Evolutionary conservation across 345 rosid genomes (phyloP), one percentile per base, ranked within the genome.

Genomic region (Excoecaria agallocha): DNA sequence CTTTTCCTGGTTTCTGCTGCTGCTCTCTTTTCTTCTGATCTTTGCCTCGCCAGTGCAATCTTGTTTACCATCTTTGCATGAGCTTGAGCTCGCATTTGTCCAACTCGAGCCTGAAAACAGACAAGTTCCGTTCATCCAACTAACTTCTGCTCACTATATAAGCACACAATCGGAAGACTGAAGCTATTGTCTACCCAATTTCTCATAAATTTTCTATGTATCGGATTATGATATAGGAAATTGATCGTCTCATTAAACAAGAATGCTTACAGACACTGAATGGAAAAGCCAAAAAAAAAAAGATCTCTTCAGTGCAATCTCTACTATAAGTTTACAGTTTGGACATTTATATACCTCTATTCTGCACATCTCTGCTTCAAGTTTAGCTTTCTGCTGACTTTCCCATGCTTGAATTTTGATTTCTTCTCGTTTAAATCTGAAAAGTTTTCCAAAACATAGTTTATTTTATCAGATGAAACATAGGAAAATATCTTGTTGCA

Each of bases 391-490:
- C 86, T 86, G 91, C 79, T 81, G 88, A 79, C 89, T 88, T 82
- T 90, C 96, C 96, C 96, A 90, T 68, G 92, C 90, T 77, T 89
- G 91, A 78, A 89, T 89, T 82, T 83, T 84, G 79, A 88, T 86
- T 79, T 90, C 93, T 71, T 90, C 91, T 1, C 93, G 86, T 72
- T 83, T 90, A 63, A 62, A 89, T 66, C 96, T 90, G 82, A 54
- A 55, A 75, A 74, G 43, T 51, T 5, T n/a, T 30, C 30, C 30
- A 30, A 52, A 55, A 58, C 19, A 19, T 43, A 1, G 30, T 30
- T n/a, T 30, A n/a, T 57, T 68, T 65, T 17, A 60, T 74, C 70
- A 81, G 52, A 66, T 68, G 59, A 41, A 51, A 58, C 19, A 25
- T 7, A 24, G 5, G 15, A 22, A 22, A 57, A 24, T 5, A 64